Conservation (phyloP, 2,329 filamentous ascomycete genomes). For the Aspergillus sp. region DNA sequence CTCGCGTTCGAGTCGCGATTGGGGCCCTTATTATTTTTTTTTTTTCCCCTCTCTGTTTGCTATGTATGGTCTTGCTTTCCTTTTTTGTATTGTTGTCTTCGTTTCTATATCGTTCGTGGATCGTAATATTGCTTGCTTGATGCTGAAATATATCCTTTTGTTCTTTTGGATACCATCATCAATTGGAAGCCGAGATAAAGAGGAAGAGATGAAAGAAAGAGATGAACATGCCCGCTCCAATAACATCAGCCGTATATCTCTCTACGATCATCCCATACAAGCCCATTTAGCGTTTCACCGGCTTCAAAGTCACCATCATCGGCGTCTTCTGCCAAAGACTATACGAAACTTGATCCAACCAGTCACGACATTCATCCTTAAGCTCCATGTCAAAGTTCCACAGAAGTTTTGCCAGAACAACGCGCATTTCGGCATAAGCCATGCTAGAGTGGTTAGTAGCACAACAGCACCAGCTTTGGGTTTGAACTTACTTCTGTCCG, state of each 20-base stretch:
- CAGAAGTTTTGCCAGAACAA: conserved; percentile 5
- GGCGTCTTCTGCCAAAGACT: conserved; percentile 2
- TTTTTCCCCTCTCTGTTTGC: not conserved
- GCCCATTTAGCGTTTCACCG: not conserved
- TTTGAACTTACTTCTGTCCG: conserved; percentile 6
- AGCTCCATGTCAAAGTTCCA: conserved; percentile 3
- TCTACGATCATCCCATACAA: no score
- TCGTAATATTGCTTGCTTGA: no score
- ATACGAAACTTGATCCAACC: not conserved
- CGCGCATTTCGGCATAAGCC: conserved; percentile 8
- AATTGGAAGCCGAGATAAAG: no score
- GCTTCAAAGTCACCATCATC: conserved; percentile 1
- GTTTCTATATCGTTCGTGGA: not conserved
- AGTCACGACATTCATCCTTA: not conserved
- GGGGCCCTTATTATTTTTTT: not conserved
- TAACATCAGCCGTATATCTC: no score
- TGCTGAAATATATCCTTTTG: no score
- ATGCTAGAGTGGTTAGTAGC: conserved; percentile 1
- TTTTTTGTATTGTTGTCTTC: not conserved
- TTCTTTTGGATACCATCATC: no score
- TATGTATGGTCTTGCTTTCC: not conserved
- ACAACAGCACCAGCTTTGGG: not conserved
- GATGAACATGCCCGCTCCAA: no score
- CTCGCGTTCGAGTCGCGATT: not conserved
- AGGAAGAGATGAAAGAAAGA: no score